Percentiles rank a stretch among this genome's conserved stretches.
These are phyloP conservation scores for Puccinia horiana DNA, from an alignment of 1,284 basidiomycete species.

Conservation along the genomic window DNA sequence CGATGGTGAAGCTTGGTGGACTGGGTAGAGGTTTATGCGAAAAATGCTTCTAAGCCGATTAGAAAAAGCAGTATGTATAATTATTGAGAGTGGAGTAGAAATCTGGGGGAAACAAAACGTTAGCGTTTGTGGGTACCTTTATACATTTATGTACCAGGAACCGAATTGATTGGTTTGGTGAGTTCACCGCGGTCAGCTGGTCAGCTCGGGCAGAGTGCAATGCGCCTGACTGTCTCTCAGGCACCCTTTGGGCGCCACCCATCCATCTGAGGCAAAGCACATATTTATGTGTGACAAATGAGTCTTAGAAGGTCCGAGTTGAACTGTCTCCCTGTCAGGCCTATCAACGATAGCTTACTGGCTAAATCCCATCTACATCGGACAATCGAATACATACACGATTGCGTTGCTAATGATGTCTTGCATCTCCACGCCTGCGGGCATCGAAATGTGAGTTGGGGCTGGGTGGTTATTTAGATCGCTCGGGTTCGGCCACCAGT, in stretches of 20 bases:
- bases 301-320: background rate
- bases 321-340: too few species aligned
- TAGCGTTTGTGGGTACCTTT: background rate
- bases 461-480: too few species aligned
- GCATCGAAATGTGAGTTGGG: too few species aligned
- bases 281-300: too few species aligned
- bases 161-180: background rate
- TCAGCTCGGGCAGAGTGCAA: slow-evolving; percentile 1
- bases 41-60: background rate
- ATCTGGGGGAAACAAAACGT: background rate
- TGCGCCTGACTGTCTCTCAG: background rate
- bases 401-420: too few species aligned
- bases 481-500: too few species aligned
- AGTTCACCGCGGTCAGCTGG: background rate
- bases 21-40: background rate
- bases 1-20: background rate
- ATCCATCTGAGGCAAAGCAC: background rate
- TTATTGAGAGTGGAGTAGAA: background rate
- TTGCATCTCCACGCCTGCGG: too few species aligned
- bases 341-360: too few species aligned
- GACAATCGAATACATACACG: too few species aligned
- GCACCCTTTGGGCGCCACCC: background rate
- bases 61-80: slow-evolving; percentile 6
- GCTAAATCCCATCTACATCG: too few species aligned
- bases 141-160: background rate